phyloP scores from a whole-genome alignment of 352 stramenopile genomes.

The Phytophthora cryptogea region DNA sequence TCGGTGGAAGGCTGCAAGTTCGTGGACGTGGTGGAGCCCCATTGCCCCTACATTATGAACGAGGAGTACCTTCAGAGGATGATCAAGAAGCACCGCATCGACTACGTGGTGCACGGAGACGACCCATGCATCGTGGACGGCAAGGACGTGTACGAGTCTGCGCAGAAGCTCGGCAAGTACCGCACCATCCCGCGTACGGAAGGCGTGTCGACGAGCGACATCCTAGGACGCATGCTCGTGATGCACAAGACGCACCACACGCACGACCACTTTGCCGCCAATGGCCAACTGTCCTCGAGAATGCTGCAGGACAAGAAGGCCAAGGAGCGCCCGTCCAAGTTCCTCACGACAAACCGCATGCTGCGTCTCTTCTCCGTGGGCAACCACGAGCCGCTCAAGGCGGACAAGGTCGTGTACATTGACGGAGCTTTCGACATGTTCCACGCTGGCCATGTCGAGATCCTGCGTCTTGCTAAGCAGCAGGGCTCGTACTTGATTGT shows the following conservation, averaged over 20 bases:
- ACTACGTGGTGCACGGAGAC: conserved; percentile 99
- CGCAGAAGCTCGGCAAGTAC: conserved; percentile 96
- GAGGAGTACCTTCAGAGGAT: conserved; percentile 97
- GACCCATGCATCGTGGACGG: conserved; percentile 99
- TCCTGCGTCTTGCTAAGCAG: conserved; percentile 93
- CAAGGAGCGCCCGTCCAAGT: conserved; percentile 90
- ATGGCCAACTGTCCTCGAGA: conserved; percentile 78
- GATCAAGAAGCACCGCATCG: conserved; percentile 97
- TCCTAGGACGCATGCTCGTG: conserved; percentile 98
- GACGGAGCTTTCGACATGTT: conserved; percentile 99
- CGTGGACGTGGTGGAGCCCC: conserved; percentile 97
- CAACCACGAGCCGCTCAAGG: conserved; percentile 87
- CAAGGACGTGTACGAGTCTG: conserved; percentile 98
- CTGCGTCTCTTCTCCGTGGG: conserved; percentile 91
- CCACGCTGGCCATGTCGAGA: conserved; percentile 96
- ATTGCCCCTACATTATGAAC: conserved; percentile 99
- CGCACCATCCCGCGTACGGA: conserved; percentile 96
- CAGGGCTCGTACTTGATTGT: conserved; percentile 97
- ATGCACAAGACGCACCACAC: conserved; percentile 95
- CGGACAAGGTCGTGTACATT: conserved; percentile 97
- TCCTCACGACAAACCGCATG: conserved; percentile 96
- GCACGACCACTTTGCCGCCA: conserved; percentile 73
- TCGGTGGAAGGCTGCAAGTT: conserved; percentile 98
- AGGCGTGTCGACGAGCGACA: conserved; percentile 98
- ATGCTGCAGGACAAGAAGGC: conserved; percentile 57